Base-by-base conservation (phyloP, 129 eudicot species). In the Artemisia tridentata region DNA sequence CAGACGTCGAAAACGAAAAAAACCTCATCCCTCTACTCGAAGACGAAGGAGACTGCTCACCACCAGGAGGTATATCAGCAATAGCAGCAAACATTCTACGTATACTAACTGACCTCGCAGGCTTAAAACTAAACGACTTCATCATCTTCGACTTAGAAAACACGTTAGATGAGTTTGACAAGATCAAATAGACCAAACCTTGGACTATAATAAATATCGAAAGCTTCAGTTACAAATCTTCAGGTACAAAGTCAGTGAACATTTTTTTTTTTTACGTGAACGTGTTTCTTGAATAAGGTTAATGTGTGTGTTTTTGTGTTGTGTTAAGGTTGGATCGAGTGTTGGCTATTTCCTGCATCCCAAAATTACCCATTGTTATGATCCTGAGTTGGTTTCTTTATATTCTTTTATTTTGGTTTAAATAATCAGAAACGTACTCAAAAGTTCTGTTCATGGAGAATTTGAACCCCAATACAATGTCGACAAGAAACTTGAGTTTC, bases 381-480 rank as follows among this genome's bases (percentile, higher is more conserved):
- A 73, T 31, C 9, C 3, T 4, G 55, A 9, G 43, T 63, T 72
- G 41, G 41, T 31, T 31, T 31, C 41, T 12, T 53, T 38, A 4
- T 64, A 51, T 64, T 34, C 51, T 67, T 20, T 52, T 34, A 23
- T 13, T 11, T 27, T 29, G 0, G 52, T 25, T 20, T 11, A 18
- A 46, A 23, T 49, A 2, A 29, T 20, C 64, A 53, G 48, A 57
- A 74, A 76, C 96, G 60, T 83, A 95, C 99, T 68, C 84, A 59
- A 69, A 90, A 79, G 75, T 85, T 65, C 99, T 97, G n/a, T 78
- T 84, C 87, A 95, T 95, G 78, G 99, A 90, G 84, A 90, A 95
- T 76, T 71, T 90, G 72, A 87, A 25, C 53, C 99, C 99, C 50
- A 84, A 66, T 18, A 82, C 25, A 41, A 90, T 84, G 79, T 90